Evolutionary conservation across 331 rosid genomes (phyloP).

Genomic region (Rhamnella rubrinervis): DNA sequence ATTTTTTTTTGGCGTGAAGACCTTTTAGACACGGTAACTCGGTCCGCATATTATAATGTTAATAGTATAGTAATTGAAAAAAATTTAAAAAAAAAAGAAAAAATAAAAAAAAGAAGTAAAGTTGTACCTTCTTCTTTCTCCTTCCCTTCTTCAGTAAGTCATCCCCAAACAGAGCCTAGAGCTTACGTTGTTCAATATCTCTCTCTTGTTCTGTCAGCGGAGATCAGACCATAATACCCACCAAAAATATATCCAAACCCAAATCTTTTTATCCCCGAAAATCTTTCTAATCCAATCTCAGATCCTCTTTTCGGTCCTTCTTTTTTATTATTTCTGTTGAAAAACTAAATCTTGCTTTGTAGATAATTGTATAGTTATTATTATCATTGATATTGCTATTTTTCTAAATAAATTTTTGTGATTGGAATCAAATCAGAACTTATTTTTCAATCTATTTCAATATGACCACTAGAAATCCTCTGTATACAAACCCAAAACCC

Average conservation of each 20-base stretch:
- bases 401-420: conserved; percentile 14
- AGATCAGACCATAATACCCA: conserved; percentile 1
- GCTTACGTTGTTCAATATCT: not conserved
- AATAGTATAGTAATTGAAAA: too few relatives aligned
- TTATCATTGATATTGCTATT: conserved; percentile 6
- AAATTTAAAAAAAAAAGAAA: not conserved
- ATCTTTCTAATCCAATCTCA: not conserved
- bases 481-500: conserved; percentile 64
- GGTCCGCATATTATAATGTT: not conserved
- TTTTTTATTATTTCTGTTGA: not conserved
- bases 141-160: conserved; percentile 21
- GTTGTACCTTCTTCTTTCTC: not conserved
- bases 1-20: not conserved
- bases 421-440: conserved; percentile 26
- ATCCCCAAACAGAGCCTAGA: conserved; percentile 13
- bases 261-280: not conserved
- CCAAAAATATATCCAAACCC: not conserved
- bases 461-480: conserved; percentile 62
- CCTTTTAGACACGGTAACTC: not conserved
- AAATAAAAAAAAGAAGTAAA: not conserved
- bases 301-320: conserved; percentile 1
- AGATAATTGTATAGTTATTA: not conserved
- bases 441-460: conserved; percentile 17
- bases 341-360: conserved; percentile 7
- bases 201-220: not conserved